Evolutionary conservation across 768 basidiomycete genomes (phyloP).

Genomic region (Boletus pseudopeckii): DNA sequence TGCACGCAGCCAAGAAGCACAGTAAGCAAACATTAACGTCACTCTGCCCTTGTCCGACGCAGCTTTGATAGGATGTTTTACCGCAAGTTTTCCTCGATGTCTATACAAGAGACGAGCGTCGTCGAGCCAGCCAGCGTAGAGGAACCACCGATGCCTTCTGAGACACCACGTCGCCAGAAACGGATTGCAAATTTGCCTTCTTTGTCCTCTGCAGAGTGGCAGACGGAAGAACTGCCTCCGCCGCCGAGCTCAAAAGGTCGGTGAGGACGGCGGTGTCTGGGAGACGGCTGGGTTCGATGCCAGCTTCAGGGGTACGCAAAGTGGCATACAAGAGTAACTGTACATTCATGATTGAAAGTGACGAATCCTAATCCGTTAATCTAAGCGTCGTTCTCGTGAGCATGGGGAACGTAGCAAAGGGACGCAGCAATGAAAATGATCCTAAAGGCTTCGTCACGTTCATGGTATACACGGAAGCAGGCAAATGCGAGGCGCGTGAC

Average conservation of each 20-base stretch:
- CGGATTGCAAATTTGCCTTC: slow-evolving; percentile 42
- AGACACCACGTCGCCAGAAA: slow-evolving; percentile 18
- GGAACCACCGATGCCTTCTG: not conserved
- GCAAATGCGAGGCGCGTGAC: not conserved
- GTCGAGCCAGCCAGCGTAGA: slow-evolving; percentile 1
- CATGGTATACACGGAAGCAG: not conserved
- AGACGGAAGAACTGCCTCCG: slow-evolving; percentile 45
- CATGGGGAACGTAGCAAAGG: not conserved
- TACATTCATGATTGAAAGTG: not conserved
- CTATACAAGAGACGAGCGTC: slow-evolving; percentile 29
- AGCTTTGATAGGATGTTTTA: slow-evolving; percentile 16
- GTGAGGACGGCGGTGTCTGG: not conserved
- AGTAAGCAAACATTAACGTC: slow-evolving; percentile 43
- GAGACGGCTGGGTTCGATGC: not conserved
- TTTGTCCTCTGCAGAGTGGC: slow-evolving; percentile 51
- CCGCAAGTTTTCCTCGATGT: slow-evolving; percentile 24
- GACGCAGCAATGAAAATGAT: not conserved
- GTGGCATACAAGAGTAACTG: not conserved
- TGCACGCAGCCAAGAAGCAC: slow-evolving; percentile 67
- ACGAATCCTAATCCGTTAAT: not conserved
- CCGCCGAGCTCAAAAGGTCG: slow-evolving; percentile 30
- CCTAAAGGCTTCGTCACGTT: not conserved
- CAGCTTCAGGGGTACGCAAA: not conserved
- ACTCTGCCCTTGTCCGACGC: not conserved
- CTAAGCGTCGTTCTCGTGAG: not conserved